Evolutionary conservation across 2,329 filamentous ascomycete genomes (phyloP).

Genomic region (Pseudogymnoascus sp.): DNA sequence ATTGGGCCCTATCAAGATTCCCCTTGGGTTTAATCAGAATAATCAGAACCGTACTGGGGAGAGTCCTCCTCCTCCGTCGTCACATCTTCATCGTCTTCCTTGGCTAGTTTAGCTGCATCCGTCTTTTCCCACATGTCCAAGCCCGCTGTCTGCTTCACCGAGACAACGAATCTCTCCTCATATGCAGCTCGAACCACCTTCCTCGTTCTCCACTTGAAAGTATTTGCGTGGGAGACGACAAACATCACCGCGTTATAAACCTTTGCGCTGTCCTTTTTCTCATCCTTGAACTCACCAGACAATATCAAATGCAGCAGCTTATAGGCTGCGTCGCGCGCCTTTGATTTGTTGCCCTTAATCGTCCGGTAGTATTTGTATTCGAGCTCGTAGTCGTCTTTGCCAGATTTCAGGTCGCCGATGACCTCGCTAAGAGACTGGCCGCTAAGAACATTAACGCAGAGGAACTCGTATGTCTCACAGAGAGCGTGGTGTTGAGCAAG

Average conservation of each 20-base stretch:
- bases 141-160: slow-evolving; percentile 21
- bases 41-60: slow-evolving; percentile 4
- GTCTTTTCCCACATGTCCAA: slow-evolving; percentile 22
- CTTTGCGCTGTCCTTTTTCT: slow-evolving; percentile 19
- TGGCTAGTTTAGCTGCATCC: not conserved
- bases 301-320: slow-evolving; percentile 22
- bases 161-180: slow-evolving; percentile 22
- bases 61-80: slow-evolving; percentile 14
- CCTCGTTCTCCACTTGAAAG: slow-evolving; percentile 24
- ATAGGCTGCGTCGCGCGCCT: slow-evolving; percentile 24
- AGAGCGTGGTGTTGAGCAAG: slow-evolving; percentile 22
- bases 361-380: slow-evolving; percentile 11
- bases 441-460: slow-evolving; percentile 19
- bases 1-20: not conserved
- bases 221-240: slow-evolving; percentile 22
- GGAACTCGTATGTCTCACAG: slow-evolving; percentile 24
- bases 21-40: not conserved
- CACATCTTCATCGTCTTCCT: slow-evolving; percentile 11
- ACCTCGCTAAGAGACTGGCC: slow-evolving; percentile 20
- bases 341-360: slow-evolving; percentile 11
- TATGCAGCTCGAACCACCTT: slow-evolving; percentile 20
- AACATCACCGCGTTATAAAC: slow-evolving; percentile 23
- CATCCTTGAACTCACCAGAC: slow-evolving; percentile 17
- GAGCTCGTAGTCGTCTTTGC: slow-evolving; percentile 17
- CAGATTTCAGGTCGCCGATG: slow-evolving; percentile 19